Conservation (phyloP, 2,329 filamentous ascomycete species). For the Colletotrichum phormii region DNA sequence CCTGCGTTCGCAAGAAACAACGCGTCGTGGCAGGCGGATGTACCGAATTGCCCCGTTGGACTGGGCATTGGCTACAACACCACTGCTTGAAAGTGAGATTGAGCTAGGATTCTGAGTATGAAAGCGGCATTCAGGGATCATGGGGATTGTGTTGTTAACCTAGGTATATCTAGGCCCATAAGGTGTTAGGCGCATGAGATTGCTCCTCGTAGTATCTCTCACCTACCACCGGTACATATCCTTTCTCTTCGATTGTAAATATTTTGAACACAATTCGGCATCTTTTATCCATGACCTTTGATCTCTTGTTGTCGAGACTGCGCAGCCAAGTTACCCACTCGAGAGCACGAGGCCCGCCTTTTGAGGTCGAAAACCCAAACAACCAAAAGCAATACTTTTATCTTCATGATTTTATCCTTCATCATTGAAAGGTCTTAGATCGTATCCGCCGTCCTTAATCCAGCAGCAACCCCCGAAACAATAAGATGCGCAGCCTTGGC, state of each 20-base stretch:
- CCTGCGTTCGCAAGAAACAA: constrained; percentile 6
- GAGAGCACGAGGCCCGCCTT: too few relatives aligned
- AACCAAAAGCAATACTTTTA: neutral
- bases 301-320: neutral
- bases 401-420: neutral
- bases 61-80: constrained; percentile 9
- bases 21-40: constrained; percentile 12
- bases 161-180: neutral
- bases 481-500: constrained; percentile 2
- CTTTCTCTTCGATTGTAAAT: neutral
- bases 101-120: neutral
- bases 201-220: neutral
- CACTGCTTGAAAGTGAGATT: neutral
- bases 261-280: neutral
- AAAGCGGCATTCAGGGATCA: too few relatives aligned
- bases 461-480: neutral
- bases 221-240: neutral
- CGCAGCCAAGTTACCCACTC: too few relatives aligned
- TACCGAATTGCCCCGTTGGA: constrained; percentile 25
- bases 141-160: neutral
- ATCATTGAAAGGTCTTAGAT: neutral
- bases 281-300: neutral
- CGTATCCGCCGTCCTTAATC: neutral
- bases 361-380: neutral
- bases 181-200: neutral